Percentiles rank a stretch among this genome's conserved stretches.
phyloP scores from a whole-genome alignment of 139 green algal species.

The Auxenochlorella pyrenoidosa region DNA sequence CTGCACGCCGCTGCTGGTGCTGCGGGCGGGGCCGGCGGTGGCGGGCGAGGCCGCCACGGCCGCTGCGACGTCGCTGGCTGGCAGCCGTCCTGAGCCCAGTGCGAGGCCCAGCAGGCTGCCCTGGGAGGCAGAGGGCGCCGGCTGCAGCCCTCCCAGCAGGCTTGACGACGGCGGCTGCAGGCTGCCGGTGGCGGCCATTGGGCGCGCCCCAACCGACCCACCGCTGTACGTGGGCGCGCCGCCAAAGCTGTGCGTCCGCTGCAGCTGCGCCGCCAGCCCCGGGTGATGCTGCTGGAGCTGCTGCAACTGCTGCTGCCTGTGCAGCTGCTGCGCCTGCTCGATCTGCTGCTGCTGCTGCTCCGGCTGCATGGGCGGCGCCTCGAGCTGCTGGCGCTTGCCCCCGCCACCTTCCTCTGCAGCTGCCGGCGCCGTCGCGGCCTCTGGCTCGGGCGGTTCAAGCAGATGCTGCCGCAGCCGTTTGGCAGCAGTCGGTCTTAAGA shows the following conservation, averaged over 20 bases:
- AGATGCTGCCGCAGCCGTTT: constrained; percentile 2
- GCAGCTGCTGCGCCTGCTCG: background rate
- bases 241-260: background rate
- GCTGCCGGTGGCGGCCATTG: background rate
- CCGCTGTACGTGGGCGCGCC: background rate
- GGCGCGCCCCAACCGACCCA: background rate
- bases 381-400: background rate
- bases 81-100: background rate
- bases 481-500: background rate
- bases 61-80: background rate
- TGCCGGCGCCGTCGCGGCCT: background rate
- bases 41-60: too few species aligned
- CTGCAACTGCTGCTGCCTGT: background rate
- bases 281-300: background rate
- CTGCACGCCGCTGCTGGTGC: background rate
- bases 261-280: background rate
- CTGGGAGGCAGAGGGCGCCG: background rate
- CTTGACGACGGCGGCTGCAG: background rate
- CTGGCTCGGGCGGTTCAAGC: background rate
- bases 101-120: background rate
- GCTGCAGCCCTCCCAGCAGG: background rate
- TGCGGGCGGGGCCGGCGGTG: background rate
- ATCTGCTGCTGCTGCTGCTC: background rate
- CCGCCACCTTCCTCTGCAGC: background rate
- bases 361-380: background rate